Percentiles rank a stretch among this genome's conserved stretches.
phyloP scores from a whole-genome alignment of 1,284 basidiomycete genomes.

The Taiwanofungus camphoratus region DNA sequence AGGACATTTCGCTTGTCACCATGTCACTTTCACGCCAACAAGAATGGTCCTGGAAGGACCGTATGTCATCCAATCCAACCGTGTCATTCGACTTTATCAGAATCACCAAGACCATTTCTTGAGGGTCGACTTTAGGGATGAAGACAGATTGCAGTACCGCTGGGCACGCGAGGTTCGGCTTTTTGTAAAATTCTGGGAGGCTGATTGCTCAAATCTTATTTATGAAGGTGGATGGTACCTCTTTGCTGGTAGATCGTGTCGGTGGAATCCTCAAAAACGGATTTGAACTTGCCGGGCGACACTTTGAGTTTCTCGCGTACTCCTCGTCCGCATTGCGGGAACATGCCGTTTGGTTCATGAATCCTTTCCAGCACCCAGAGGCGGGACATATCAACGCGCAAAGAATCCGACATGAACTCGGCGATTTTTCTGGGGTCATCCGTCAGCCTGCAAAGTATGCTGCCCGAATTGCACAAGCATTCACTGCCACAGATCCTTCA shows the following conservation, averaged over 20 bases:
- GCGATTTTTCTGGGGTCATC: slow-evolving; percentile 57
- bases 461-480: slow-evolving; percentile 77
- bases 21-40: slow-evolving; percentile 68
- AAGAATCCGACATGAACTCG: slow-evolving; percentile 53
- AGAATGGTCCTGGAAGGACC: slow-evolving; percentile 70
- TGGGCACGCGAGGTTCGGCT: slow-evolving; percentile 48
- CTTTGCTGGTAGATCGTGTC: slow-evolving; percentile 55
- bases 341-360: slow-evolving; percentile 76
- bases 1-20: slow-evolving; percentile 49
- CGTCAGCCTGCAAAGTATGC: slow-evolving; percentile 69
- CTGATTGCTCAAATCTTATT: background rate
- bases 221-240: slow-evolving; percentile 48
- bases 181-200: too few relatives aligned
- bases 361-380: slow-evolving; percentile 45
- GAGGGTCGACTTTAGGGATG: slow-evolving; percentile 74
- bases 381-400: slow-evolving; percentile 43
- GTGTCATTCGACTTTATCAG: slow-evolving; percentile 53
- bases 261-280: slow-evolving; percentile 59
- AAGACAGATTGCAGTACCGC: slow-evolving; percentile 62
- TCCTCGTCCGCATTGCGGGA: slow-evolving; percentile 65
- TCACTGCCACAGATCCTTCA: slow-evolving; percentile 73
- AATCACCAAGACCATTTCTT: slow-evolving; percentile 63
- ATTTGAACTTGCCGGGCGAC: slow-evolving; percentile 60
- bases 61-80: slow-evolving; percentile 60
- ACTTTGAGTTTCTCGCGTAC: slow-evolving; percentile 72